Evolutionary conservation across 2,329 filamentous ascomycete species (phyloP), one percentile per base, ranked within the genome.

Genomic region (Venturia oleaginea): DNA sequence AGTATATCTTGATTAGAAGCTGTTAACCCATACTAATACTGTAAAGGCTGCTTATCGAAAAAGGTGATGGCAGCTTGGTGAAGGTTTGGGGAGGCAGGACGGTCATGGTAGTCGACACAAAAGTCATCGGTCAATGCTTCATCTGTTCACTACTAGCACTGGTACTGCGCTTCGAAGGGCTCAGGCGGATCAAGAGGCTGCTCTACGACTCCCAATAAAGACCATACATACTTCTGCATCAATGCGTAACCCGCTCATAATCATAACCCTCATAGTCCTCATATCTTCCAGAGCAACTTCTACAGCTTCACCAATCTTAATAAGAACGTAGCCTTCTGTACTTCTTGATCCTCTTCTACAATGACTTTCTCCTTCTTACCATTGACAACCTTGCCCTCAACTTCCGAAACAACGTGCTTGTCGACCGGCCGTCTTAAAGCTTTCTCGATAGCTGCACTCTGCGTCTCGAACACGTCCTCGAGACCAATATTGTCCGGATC

Each of bases 271-370:
- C 19, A 22, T 32, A 19, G 24, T 11, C 22, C 46, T 57, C 51
- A 57, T 57, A 34, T 43, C n/a, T 42, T 30, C 40, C 30, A 42
- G 19, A 13, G n/a, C 19, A 59, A 17, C 62, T 24, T 43, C 79
- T 80, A 92, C 71, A 95, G 74, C 77, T 87, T 91, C 66, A 93
- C 78, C 69, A 96, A 75, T 69, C 90, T 84, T 73, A 96, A 76
- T 78, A 91, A 77, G 77, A 93, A 90, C 1, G 85, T 92, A 7
- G 91, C 90, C 73, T 90, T 90, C 72, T 92, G 89, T 66, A 95
- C 84, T 75, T 94, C 90, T 72, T 94, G 90, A 72, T 93, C 88
- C 76, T 96, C 91, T 75, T 95, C 86, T 51, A 84, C 80, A 72
- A 96, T 92, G 64, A 92, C 76, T 46, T 78, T 80, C 65, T 84